phyloP scores from a whole-genome alignment of 768 basidiomycete genomes.

The Leccinum variicolor region DNA sequence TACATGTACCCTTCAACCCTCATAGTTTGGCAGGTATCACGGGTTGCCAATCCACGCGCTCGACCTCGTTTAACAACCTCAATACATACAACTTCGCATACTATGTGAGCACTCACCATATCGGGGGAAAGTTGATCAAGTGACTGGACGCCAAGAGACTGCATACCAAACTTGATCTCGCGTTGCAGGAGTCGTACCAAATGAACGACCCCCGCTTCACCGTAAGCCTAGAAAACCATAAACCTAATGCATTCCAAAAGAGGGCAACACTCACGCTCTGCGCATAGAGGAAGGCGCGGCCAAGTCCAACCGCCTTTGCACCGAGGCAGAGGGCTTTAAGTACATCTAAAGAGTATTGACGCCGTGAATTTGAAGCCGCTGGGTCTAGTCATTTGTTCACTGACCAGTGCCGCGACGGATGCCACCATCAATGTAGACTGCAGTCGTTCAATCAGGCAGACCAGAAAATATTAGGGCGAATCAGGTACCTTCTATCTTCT shows the following conservation, averaged over 20 bases:
- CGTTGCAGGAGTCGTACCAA: constrained; percentile 64
- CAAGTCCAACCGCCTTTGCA: constrained; percentile 82
- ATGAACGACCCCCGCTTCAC: constrained; percentile 67
- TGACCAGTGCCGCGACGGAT: constrained; percentile 73
- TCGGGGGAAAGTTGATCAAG: constrained; percentile 68
- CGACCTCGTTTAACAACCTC: constrained; percentile 39
- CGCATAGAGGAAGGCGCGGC: constrained; percentile 82
- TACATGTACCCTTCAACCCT: constrained; percentile 4
- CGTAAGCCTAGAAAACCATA: constrained; percentile 58
- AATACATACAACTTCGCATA: background rate
- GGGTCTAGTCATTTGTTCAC: constrained; percentile 10
- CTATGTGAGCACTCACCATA: constrained; percentile 49
- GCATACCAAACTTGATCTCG: constrained; percentile 77
- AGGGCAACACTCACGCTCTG: constrained; percentile 55
- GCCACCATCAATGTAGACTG: constrained; percentile 84
- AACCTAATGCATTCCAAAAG: background rate
- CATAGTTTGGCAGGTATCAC: constrained; percentile 19
- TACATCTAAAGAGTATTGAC: constrained; percentile 48
- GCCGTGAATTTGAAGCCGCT: background rate
- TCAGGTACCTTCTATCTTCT: constrained; percentile 59
- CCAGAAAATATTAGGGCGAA: background rate
- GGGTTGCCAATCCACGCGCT: constrained; percentile 68
- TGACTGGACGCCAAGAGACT: constrained; percentile 64
- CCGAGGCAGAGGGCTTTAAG: constrained; percentile 89
- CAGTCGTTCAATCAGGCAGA: constrained; percentile 1